A percentile compares a stretch with the other conserved stretches of the same genome.
Conservation (phyloP, 176 grass and related monocot species). For the Cenchrus purpureus region DNA sequence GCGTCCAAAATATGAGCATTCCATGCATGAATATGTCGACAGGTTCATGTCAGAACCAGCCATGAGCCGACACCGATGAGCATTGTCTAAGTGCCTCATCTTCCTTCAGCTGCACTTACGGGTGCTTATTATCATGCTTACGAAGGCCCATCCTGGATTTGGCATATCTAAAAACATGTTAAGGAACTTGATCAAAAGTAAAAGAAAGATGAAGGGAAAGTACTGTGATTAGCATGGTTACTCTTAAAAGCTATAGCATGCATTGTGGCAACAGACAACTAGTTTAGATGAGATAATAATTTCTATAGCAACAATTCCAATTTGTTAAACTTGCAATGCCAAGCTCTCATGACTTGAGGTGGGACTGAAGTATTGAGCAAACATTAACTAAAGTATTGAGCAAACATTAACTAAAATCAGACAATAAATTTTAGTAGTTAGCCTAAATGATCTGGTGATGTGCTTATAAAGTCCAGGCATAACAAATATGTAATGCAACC, state of each 20-base stretch:
- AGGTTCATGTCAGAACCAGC: background rate
- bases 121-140: conserved; percentile 55
- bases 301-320: background rate
- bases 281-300: background rate
- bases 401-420: conserved; percentile 11
- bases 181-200: conserved; percentile 31
- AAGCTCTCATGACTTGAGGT: background rate
- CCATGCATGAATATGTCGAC: conserved; percentile 16
- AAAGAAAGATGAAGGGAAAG: conserved; percentile 1
- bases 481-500: conserved; percentile 11
- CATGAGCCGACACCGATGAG: background rate
- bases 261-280: background rate
- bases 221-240: background rate
- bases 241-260: conserved; percentile 4
- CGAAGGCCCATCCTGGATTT: conserved; percentile 94
- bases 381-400: background rate
- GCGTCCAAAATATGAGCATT: conserved; percentile 6
- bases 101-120: conserved; percentile 44
- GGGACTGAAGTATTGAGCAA: background rate
- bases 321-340: background rate
- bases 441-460: background rate
- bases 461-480: background rate
- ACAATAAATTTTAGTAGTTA: background rate
- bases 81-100: conserved; percentile 8
- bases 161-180: conserved; percentile 74